Conservation (phyloP, 345 rosid species). For the Salix purpurea region DNA sequence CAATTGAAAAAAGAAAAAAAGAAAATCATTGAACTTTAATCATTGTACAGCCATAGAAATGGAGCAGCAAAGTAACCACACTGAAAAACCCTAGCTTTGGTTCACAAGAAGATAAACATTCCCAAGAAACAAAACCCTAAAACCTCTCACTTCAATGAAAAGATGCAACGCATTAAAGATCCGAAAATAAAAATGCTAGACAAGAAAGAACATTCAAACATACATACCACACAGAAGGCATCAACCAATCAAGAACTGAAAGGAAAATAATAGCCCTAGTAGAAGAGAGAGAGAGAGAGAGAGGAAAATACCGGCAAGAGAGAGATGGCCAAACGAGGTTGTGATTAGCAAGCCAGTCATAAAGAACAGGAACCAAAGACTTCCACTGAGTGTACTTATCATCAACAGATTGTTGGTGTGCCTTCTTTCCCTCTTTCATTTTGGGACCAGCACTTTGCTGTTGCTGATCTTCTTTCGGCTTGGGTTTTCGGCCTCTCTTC, state of each 20-base stretch:
- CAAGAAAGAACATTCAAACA: neutral
- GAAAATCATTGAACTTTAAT: neutral
- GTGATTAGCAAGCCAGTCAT: conserved; percentile 98
- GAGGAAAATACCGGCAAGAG: conserved; percentile 70
- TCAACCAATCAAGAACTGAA: neutral
- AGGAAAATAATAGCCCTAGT: neutral
- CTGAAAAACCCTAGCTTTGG: neutral
- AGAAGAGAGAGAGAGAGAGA: neutral
- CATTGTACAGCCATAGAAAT: neutral
- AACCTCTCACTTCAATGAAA: too few relatives aligned
- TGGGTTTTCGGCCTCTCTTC: conserved; percentile 94
- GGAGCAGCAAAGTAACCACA: neutral
- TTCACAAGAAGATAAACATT: neutral
- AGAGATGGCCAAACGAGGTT: conserved; percentile 99
- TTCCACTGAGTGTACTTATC: conserved; percentile 96
- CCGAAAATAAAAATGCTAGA: neutral
- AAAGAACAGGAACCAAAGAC: conserved; percentile 87
- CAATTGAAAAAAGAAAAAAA: neutral
- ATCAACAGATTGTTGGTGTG: conserved; percentile 57
- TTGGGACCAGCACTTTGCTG: conserved; percentile 21
- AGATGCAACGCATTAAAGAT: too few relatives aligned
- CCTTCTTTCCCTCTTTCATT: conserved; percentile 40
- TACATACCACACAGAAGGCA: neutral
- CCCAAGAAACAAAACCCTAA: too few relatives aligned
- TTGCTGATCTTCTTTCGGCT: conserved; percentile 62